phyloP scores from a whole-genome alignment of 257 asterid species.

The Coffea eugenioides region DNA sequence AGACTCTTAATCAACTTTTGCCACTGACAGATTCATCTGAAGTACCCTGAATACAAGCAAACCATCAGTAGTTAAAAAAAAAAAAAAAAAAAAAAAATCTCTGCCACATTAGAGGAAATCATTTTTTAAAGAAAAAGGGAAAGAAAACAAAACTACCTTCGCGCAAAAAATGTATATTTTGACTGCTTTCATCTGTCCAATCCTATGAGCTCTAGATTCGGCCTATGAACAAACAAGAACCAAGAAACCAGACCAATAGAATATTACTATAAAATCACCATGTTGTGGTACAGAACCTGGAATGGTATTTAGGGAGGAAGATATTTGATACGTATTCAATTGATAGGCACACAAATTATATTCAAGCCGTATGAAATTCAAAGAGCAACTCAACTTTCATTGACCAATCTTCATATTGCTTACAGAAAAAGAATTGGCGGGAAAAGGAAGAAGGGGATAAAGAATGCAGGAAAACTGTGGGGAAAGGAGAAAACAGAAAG shows the following conservation, averaged over 20 bases:
- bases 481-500: too few relatives aligned
- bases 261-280: neutral
- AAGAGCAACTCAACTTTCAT: too few relatives aligned
- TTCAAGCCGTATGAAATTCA: too few relatives aligned
- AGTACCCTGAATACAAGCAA: constrained; percentile 58
- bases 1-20: constrained; percentile 71
- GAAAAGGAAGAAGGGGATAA: too few relatives aligned
- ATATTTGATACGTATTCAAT: too few relatives aligned
- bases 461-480: too few relatives aligned
- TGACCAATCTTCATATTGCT: too few relatives aligned
- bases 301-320: too few relatives aligned
- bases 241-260: constrained; percentile 15
- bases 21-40: constrained; percentile 78
- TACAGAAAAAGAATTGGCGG: too few relatives aligned
- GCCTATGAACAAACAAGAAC: constrained; percentile 56
- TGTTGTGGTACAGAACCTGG: too few relatives aligned
- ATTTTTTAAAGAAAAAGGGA: neutral
- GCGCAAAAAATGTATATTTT: constrained; percentile 89
- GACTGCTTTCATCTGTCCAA: constrained; percentile 82
- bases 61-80: constrained; percentile 1
- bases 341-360: too few relatives aligned
- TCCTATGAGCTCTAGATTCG: constrained; percentile 97
- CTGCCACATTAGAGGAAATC: neutral
- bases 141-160: constrained; percentile 48
- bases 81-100: neutral